phyloP scores from a whole-genome alignment of 495 filamentous ascomycete genomes.

The Xylaria curta region DNA sequence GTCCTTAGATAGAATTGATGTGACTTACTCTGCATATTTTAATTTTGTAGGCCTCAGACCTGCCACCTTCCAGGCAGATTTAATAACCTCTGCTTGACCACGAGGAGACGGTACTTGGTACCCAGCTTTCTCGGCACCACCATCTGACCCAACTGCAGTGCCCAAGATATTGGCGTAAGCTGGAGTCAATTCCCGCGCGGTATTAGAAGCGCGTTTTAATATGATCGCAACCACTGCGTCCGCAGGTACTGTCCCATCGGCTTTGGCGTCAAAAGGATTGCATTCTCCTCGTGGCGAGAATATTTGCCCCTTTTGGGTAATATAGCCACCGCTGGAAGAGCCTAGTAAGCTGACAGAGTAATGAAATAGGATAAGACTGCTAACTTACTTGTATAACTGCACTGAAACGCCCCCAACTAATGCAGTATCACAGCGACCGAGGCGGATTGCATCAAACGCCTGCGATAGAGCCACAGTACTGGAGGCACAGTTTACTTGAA shows the following conservation, averaged over 20 bases:
- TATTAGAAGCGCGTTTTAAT: not conserved
- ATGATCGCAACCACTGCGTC: conserved; percentile 1
- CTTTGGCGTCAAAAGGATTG: conserved; percentile 5
- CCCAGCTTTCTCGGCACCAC: not conserved
- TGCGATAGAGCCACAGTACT: conserved; percentile 6
- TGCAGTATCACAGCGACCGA: conserved; percentile 1
- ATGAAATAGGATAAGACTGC: not conserved
- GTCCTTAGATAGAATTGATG: too few relatives aligned
- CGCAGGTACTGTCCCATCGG: not conserved
- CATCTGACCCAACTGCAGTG: conserved; percentile 5
- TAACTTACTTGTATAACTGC: conserved; percentile 6
- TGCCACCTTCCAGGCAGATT: conserved; percentile 2
- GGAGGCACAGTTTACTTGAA: conserved; percentile 3
- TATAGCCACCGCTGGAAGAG: not conserved
- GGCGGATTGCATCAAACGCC: not conserved
- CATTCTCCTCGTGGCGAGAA: conserved; percentile 1
- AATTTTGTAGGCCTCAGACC: not conserved
- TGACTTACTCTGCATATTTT: conserved; percentile 8
- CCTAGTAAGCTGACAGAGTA: not conserved
- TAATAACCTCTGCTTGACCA: conserved; percentile 7
- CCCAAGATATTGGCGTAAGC: conserved; percentile 2
- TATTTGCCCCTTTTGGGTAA: conserved; percentile 1
- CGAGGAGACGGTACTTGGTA: conserved; percentile 7
- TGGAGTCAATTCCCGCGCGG: not conserved
- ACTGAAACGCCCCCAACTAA: not conserved